Conservation (phyloP, 2,329 filamentous ascomycete genomes). For the Raffaelea ambrosiae region DNA sequence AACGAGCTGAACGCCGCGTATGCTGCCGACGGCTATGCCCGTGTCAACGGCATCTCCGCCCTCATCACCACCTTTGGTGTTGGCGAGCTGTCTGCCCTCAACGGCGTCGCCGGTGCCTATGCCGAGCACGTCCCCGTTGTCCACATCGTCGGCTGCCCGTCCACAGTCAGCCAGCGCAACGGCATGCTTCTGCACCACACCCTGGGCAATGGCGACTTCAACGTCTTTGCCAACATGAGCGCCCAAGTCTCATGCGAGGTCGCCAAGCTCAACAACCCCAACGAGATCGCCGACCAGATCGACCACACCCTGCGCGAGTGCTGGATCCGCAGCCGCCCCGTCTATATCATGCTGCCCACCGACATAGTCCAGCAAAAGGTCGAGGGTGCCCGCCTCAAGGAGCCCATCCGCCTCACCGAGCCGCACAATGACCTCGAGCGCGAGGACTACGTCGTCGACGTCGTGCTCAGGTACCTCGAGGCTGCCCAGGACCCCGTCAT, state of each 20-base stretch:
- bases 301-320: slow-evolving; percentile 71
- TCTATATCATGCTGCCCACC: slow-evolving; percentile 76
- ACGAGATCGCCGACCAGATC: slow-evolving; percentile 65
- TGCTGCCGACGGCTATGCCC: slow-evolving; percentile 52
- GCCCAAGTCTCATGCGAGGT: slow-evolving; percentile 61
- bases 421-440: slow-evolving; percentile 59
- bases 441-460: slow-evolving; percentile 76
- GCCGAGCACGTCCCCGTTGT: slow-evolving; percentile 47
- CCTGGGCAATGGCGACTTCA: slow-evolving; percentile 45
- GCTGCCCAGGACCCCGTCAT: slow-evolving; percentile 65
- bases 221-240: slow-evolving; percentile 72
- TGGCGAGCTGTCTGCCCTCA: slow-evolving; percentile 44
- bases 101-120: slow-evolving; percentile 48
- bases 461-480: slow-evolving; percentile 61
- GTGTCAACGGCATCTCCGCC: slow-evolving; percentile 47
- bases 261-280: slow-evolving; percentile 60
- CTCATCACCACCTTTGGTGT: slow-evolving; percentile 53
- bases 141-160: slow-evolving; percentile 35
- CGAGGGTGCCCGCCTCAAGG: slow-evolving; percentile 63
- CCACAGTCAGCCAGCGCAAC: slow-evolving; percentile 14
- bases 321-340: slow-evolving; percentile 64
- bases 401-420: slow-evolving; percentile 57
- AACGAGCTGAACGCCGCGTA: slow-evolving; percentile 52
- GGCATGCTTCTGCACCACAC: slow-evolving; percentile 37
- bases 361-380: slow-evolving; percentile 73